These are phyloP conservation scores for Helotiales sp. DNA, from an alignment of 2,329 filamentous ascomycete genomes.

Conservation along the genomic window DNA sequence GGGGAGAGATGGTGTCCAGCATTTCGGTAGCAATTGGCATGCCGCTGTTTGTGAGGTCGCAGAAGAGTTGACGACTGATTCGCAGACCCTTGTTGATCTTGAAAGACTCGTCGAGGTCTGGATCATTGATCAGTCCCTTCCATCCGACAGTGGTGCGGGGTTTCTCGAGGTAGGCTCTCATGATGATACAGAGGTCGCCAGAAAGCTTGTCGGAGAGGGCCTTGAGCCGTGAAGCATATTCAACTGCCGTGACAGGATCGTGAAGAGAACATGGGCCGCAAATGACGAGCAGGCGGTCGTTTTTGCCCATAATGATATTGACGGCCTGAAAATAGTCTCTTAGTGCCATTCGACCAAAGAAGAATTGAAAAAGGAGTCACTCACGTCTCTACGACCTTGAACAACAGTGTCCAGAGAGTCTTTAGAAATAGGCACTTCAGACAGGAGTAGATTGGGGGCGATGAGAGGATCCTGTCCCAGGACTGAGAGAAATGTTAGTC, in stretches of 20 bases:
- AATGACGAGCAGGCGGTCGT: constrained; percentile 88
- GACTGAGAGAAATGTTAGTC: constrained; percentile 59
- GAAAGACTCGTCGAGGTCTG: constrained; percentile 95
- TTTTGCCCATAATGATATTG: constrained; percentile 43
- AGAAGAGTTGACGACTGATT: constrained; percentile 90
- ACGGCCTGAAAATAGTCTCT: constrained; percentile 43
- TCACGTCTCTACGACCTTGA: constrained; percentile 65
- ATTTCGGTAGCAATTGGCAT: constrained; percentile 98
- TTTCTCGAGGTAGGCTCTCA: constrained; percentile 99
- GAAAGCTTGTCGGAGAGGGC: constrained; percentile 78
- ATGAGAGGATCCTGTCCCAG: constrained; percentile 93
- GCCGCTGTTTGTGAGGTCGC: constrained; percentile 82
- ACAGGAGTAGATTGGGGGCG: constrained; percentile 82
- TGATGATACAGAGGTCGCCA: constrained; percentile 86
- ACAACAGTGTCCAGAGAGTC: constrained; percentile 70
- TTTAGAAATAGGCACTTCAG: constrained; percentile 77
- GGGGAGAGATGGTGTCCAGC: constrained; percentile 97
- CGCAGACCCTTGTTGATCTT: constrained; percentile 98
- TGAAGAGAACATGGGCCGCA: constrained; percentile 97
- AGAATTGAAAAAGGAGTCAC: neutral
- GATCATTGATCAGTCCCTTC: constrained; percentile 99
- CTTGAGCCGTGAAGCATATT: constrained; percentile 85
- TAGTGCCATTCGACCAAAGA: neutral
- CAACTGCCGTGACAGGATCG: constrained; percentile 84
- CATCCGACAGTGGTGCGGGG: constrained; percentile 97